These are phyloP conservation scores for Aspergillus olivimuriae DNA, from an alignment of 495 filamentous ascomycete species.

Conservation along the genomic window DNA sequence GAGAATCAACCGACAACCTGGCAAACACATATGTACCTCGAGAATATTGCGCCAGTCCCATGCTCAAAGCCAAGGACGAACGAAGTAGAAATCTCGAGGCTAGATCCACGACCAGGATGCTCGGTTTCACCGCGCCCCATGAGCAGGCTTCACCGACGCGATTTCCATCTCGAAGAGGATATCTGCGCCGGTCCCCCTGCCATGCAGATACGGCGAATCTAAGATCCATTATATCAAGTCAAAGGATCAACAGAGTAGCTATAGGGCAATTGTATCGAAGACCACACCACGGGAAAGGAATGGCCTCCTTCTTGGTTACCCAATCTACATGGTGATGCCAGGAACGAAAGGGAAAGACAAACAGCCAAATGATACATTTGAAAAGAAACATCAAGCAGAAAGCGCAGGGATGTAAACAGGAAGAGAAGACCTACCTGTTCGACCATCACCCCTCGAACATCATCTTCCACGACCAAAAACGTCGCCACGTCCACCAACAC, in stretches of 20 bases:
- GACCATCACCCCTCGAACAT: conserved; percentile 54
- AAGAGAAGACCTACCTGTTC: conserved; percentile 44
- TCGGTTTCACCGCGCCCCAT: conserved; percentile 15
- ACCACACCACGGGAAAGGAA: conserved; percentile 48
- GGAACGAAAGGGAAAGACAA: not conserved
- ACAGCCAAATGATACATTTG: not conserved
- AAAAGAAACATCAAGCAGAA: conserved; percentile 5
- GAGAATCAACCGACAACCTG: too few species aligned
- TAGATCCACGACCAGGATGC: not conserved
- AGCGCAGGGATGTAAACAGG: conserved; percentile 13
- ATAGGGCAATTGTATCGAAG: conserved; percentile 93
- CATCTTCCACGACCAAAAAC: conserved; percentile 57
- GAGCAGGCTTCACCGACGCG: conserved; percentile 16
- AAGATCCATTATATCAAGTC: not conserved
- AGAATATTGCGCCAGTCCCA: conserved; percentile 43
- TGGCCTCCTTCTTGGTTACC: conserved; percentile 78
- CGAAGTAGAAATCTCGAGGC: conserved; percentile 11
- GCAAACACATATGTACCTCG: conserved; percentile 53
- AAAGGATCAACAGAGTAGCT: conserved; percentile 32
- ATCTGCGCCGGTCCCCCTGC: conserved; percentile 20
- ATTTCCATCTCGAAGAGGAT: conserved; percentile 43
- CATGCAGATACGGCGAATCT: conserved; percentile 4
- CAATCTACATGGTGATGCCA: not conserved
- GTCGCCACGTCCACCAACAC: conserved; percentile 78
- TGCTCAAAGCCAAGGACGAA: conserved; percentile 33